Conservation (phyloP, 176 grass and related monocot species). For the Calamus simplicifolius region DNA sequence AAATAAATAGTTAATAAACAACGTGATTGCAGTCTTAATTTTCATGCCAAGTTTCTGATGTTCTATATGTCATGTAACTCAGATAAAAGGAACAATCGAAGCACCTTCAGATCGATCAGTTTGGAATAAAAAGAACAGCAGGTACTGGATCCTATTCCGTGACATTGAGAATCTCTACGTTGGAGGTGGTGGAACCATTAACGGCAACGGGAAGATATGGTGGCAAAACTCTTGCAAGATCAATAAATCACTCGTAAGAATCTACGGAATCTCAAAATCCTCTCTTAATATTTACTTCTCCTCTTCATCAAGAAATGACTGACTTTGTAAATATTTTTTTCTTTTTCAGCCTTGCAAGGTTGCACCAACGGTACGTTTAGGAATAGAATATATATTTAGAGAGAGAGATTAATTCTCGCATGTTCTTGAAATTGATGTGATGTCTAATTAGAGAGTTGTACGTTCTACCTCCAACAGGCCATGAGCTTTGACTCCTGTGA, state of each 20-base stretch:
- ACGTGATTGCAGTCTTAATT: too few relatives aligned
- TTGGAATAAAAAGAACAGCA: slow-evolving; percentile 32
- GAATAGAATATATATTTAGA: too few relatives aligned
- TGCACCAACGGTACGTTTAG: slow-evolving; percentile 48
- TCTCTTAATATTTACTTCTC: background rate
- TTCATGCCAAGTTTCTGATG: too few relatives aligned
- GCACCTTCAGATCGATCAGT: slow-evolving; percentile 26
- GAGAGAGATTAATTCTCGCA: too few relatives aligned
- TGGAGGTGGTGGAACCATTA: slow-evolving; percentile 50
- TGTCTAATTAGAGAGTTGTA: background rate
- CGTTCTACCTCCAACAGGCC: slow-evolving; percentile 21
- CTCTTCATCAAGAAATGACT: slow-evolving; percentile 1
- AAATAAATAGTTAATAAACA: too few relatives aligned
- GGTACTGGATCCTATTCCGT: slow-evolving; percentile 47
- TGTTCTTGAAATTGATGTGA: too few relatives aligned
- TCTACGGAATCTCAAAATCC: background rate
- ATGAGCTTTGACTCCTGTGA: slow-evolving; percentile 45
- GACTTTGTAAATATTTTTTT: background rate
- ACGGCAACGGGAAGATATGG: slow-evolving; percentile 67
- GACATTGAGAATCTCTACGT: slow-evolving; percentile 26
- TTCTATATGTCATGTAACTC: background rate
- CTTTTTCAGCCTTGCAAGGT: slow-evolving; percentile 46
- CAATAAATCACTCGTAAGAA: slow-evolving; percentile 36
- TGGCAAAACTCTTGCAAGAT: slow-evolving; percentile 78
- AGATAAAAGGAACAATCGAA: slow-evolving; percentile 56